Conservation (phyloP, 2,329 filamentous ascomycete genomes). For the Phymatotrichopsis omnivora region DNA sequence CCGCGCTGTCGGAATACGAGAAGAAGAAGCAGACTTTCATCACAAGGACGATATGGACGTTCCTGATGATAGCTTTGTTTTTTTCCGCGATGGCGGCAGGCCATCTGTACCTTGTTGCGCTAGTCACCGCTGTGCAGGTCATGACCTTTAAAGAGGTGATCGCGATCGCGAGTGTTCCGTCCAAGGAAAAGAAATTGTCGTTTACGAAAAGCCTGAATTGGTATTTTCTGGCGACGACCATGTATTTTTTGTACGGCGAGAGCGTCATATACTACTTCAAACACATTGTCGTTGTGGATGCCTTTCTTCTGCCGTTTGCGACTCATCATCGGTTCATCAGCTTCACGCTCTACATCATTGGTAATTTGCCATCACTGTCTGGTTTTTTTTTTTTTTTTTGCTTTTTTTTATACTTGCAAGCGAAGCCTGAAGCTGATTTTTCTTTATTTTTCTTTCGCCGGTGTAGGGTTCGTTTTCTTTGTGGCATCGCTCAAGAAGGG, state of each 20-base stretch:
- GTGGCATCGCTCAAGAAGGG: slow-evolving; percentile 89
- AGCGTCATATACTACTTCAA: slow-evolving; percentile 99
- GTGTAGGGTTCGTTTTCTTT: slow-evolving; percentile 92
- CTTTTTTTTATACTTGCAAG: slow-evolving; percentile 31
- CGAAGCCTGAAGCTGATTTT: no score
- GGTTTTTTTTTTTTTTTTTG: not conserved
- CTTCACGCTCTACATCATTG: slow-evolving; percentile 95
- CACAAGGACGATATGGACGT: slow-evolving; percentile 91
- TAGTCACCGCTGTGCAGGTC: slow-evolving; percentile 89
- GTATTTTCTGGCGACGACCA: slow-evolving; percentile 97
- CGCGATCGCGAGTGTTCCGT: slow-evolving; percentile 90
- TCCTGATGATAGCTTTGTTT: slow-evolving; percentile 93
- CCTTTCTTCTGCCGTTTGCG: slow-evolving; percentile 80
- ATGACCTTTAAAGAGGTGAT: slow-evolving; percentile 99
- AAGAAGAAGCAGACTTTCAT: slow-evolving; percentile 99
- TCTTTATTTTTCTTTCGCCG: not conserved
- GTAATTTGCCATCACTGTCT: slow-evolving; percentile 40
- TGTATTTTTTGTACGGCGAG: slow-evolving; percentile 99
- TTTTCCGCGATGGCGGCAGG: slow-evolving; percentile 88
- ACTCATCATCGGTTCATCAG: slow-evolving; percentile 98
- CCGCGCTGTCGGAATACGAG: slow-evolving; percentile 62
- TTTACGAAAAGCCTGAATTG: slow-evolving; percentile 97
- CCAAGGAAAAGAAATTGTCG: slow-evolving; percentile 75
- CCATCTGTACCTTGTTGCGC: slow-evolving; percentile 91
- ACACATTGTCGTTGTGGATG: slow-evolving; percentile 92